Percentiles rank a stretch among this genome's conserved stretches.
phyloP scores from a whole-genome alignment of 108 stramenopile species.

The Cylindrotheca closterium region DNA sequence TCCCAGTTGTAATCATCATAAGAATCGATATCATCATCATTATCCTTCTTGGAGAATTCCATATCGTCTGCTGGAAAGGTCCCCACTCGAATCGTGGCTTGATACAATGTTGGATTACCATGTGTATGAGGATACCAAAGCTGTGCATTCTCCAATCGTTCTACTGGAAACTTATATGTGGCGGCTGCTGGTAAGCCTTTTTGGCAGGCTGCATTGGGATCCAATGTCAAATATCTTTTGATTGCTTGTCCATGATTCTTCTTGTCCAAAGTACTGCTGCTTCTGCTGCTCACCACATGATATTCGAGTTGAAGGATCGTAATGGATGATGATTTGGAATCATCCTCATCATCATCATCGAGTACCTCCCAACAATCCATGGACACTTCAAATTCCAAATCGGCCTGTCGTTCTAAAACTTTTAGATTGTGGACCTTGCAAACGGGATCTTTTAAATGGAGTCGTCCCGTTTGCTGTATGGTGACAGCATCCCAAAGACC shows the following conservation, averaged over 20 bases:
- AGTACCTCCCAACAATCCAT: background rate
- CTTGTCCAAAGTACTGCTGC: background rate
- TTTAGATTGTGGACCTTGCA: background rate
- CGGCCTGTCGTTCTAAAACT: background rate
- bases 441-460: background rate
- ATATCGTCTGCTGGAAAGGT: background rate
- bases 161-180: conserved; percentile 22
- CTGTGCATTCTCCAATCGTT: conserved; percentile 15
- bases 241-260: background rate
- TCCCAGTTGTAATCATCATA: conserved; percentile 6
- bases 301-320: background rate
- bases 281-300: background rate
- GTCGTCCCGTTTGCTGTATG: conserved; percentile 19
- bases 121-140: background rate
- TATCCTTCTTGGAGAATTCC: background rate
- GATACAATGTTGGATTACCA: background rate
- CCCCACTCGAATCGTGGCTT: background rate
- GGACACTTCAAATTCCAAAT: background rate
- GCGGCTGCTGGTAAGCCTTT: too few species aligned
- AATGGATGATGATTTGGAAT: background rate
- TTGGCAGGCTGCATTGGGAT: background rate
- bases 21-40: background rate
- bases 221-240: background rate
- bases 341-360: background rate
- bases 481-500: conserved; percentile 44